Evolutionary conservation across 345 rosid species (phyloP).

Genomic region (Syzygium oleosum): DNA sequence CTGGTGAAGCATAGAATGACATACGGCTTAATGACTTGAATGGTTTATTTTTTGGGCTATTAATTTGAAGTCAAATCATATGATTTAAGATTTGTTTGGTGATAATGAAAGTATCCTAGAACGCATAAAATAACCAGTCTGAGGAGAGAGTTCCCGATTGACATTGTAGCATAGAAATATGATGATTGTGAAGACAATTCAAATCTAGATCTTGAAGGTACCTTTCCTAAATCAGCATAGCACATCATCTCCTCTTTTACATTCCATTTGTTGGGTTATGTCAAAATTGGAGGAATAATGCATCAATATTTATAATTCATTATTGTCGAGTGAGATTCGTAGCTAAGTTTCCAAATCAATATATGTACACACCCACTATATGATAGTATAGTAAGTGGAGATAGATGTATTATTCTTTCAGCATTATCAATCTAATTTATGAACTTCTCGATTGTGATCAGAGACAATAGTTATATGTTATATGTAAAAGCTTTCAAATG

Average conservation of each 20-base stretch:
- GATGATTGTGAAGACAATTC: too few species aligned
- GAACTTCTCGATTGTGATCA: not conserved
- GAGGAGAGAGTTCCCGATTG: too few species aligned
- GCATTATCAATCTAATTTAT: not conserved
- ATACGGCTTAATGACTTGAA: not conserved
- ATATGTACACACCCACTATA: too few species aligned
- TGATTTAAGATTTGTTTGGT: not conserved
- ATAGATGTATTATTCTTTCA: not conserved
- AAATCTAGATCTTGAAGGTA: too few species aligned
- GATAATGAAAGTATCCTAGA: not conserved
- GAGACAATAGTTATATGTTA: not conserved
- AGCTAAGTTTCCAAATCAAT: too few species aligned
- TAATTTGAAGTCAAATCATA: not conserved
- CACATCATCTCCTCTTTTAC: too few species aligned
- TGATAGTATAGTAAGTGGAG: not conserved
- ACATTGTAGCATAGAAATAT: too few species aligned
- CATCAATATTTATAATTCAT: too few species aligned
- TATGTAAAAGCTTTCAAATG: not conserved
- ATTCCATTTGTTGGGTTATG: too few species aligned
- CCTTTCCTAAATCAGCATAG: too few species aligned
- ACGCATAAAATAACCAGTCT: not conserved
- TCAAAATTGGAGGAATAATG: too few species aligned
- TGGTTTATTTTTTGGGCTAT: not conserved
- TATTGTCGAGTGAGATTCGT: too few species aligned
- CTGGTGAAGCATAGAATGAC: not conserved